Conservation (phyloP, 495 filamentous ascomycete species). For the Hyaloscypha bicolor region DNA sequence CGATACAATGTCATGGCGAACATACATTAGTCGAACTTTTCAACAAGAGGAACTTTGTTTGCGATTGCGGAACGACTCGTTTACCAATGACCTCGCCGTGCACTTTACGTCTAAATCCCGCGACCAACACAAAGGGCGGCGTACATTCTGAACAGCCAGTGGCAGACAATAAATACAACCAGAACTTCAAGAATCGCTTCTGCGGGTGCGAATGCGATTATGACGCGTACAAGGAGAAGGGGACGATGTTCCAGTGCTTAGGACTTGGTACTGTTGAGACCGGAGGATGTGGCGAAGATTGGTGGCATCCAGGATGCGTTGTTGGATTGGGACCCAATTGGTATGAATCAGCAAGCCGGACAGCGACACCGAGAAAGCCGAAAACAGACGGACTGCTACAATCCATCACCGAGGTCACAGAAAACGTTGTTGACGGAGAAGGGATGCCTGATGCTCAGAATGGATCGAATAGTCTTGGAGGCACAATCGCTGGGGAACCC, state of each 20-base stretch:
- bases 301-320: conserved; percentile 97
- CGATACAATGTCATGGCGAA: conserved; percentile 93
- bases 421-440: conserved; percentile 20
- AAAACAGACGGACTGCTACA: conserved; percentile 28
- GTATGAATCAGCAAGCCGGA: conserved; percentile 50
- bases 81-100: conserved; percentile 71
- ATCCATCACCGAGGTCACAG: conserved; percentile 31
- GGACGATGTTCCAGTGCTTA: conserved; percentile 99
- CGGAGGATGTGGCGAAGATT: conserved; percentile 95
- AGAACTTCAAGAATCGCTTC: conserved; percentile 92
- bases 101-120: conserved; percentile 71
- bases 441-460: conserved; percentile 13
- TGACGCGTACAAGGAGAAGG: conserved; percentile 81
- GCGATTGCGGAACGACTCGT: conserved; percentile 92
- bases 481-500: conserved; percentile 23
- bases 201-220: conserved; percentile 90
- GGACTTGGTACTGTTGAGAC: conserved; percentile 65
- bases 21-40: conserved; percentile 96
- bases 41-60: conserved; percentile 90
- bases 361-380: conserved; percentile 32
- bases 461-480: conserved; percentile 15
- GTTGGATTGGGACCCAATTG: conserved; percentile 71
- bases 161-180: conserved; percentile 82
- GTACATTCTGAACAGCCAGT: conserved; percentile 75
- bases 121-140: conserved; percentile 71